Conservation (phyloP, 305 asterid genomes). For the Fraxinus platypoda region DNA sequence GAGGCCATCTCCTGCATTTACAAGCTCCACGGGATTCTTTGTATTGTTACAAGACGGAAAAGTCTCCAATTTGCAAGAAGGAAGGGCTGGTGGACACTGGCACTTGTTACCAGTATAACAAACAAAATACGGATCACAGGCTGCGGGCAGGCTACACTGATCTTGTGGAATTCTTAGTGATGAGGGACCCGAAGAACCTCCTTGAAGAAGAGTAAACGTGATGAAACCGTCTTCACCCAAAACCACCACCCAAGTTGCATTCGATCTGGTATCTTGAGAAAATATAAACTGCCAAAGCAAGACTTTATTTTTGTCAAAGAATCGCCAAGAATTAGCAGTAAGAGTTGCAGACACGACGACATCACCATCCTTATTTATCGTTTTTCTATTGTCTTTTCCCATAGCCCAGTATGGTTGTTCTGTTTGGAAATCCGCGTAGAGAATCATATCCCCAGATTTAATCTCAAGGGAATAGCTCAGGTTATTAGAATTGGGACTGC, state of each 20-base stretch:
- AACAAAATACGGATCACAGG: constrained; percentile 62
- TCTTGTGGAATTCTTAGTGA: constrained; percentile 55
- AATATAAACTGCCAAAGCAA: constrained; percentile 71
- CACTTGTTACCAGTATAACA: constrained; percentile 63
- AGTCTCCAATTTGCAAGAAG: constrained; percentile 53
- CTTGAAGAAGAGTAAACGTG: constrained; percentile 52
- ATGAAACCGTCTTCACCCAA: constrained; percentile 58
- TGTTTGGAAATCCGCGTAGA: constrained; percentile 53
- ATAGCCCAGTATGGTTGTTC: constrained; percentile 82
- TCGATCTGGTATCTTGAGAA: constrained; percentile 32
- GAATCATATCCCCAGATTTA: constrained; percentile 64
- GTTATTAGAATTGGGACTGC: constrained; percentile 52
- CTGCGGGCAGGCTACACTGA: constrained; percentile 67
- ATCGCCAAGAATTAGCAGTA: constrained; percentile 68
- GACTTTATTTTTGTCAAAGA: constrained; percentile 40
- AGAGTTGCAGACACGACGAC: constrained; percentile 32
- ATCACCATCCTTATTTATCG: constrained; percentile 51
- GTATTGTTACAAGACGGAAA: constrained; percentile 45
- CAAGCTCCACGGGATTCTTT: constrained; percentile 26
- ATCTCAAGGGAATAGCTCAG: constrained; percentile 74
- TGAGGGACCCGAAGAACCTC: constrained; percentile 34
- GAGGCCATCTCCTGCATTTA: constrained; percentile 56
- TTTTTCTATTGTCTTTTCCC: constrained; percentile 56
- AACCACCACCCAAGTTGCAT: constrained; percentile 68
- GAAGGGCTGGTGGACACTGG: constrained; percentile 61